These are phyloP conservation scores for Cyberlindnera mississippiensis DNA, from an alignment of 805 yeast genomes.

Conservation along the genomic window DNA sequence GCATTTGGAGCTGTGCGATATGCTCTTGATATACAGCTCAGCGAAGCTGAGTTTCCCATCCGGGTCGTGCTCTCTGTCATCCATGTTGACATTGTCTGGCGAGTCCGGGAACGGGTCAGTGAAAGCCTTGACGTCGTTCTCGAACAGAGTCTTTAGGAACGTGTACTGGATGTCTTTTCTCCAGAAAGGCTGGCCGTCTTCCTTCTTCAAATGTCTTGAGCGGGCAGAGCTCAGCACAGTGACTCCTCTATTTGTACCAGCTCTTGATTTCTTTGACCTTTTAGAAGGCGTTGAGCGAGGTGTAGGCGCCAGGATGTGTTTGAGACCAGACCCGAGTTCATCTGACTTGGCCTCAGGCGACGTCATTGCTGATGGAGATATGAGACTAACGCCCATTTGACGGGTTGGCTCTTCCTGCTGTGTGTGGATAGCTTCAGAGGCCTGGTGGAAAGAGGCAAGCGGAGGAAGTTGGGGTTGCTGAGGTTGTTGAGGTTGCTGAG, in stretches of 20 bases:
- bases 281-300: conserved; percentile 12
- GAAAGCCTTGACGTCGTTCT: conserved; percentile 62
- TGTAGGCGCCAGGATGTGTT: conserved; percentile 7
- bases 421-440: too few relatives aligned
- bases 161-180: conserved; percentile 84
- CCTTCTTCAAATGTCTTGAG: conserved; percentile 69
- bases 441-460: too few relatives aligned
- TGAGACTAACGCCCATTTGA: too few relatives aligned
- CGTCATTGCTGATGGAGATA: too few relatives aligned
- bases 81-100: conserved; percentile 31
- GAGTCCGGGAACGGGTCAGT: conserved; percentile 53
- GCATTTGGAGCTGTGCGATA: conserved; percentile 79
- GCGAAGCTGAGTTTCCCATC: conserved; percentile 64
- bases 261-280: conserved; percentile 12
- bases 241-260: conserved; percentile 14
- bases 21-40: conserved; percentile 74
- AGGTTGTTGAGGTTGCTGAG: background rate
- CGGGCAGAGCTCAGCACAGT: conserved; percentile 28
- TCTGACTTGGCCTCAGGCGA: background rate
- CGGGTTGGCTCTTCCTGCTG: too few relatives aligned
- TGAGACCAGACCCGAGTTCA: background rate
- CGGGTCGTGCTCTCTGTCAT: conserved; percentile 32
- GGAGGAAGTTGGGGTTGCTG: background rate
- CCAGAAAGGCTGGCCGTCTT: conserved; percentile 91
- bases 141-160: conserved; percentile 61